Evolutionary conservation across 139 green algal genomes (phyloP), one percentile per base, ranked within the genome.

Genomic region (Coelastrella sp.): DNA sequence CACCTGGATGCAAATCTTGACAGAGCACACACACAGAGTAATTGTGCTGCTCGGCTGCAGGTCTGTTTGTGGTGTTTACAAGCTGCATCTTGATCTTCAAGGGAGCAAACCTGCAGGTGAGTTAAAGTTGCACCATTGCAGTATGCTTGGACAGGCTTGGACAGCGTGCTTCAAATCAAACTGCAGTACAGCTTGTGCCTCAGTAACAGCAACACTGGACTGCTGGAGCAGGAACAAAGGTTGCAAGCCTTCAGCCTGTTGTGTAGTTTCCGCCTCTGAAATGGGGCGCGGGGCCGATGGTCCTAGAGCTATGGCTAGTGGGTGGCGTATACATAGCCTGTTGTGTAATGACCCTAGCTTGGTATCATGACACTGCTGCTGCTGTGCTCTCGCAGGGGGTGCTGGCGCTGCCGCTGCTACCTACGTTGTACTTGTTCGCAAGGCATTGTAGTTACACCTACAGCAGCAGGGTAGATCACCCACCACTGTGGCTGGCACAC

Each of bases 41-140:
- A 1, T n/a, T 76, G 68, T 76, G 16, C 4, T 22, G 17, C 2
- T 22, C 32, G 68, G 5, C 57, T 85, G 79, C 57, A 85, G 80
- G 83, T n/a, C 73, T 94, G 19, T 93, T 94, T 79, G 89, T 92
- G 47, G 66, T 94, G 19, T 94, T 95, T 73, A 94, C 92, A 16
- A 86, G 80, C 79, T 78, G 88, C 32, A 90, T 95, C n/a, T 83
- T 95, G 75, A 75, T 94, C 10, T 88, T 92, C 60, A 95, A 94
- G 88, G 32, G 77, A 20, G 94, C 92, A 3, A 96, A 92, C 89
- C 23, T 91, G 7, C 85, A 88, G 83, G 83, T 61, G 76, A 89
- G 74, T 17, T 17, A 76, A 2, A 3, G 17, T 32, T 76, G 14
- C 17, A 6, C 7, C 68, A 13, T 6, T 32, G 3, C 5, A 47